These are phyloP conservation scores for Solanum microdontum DNA, from an alignment of 257 asterid species.

Conservation along the genomic window DNA sequence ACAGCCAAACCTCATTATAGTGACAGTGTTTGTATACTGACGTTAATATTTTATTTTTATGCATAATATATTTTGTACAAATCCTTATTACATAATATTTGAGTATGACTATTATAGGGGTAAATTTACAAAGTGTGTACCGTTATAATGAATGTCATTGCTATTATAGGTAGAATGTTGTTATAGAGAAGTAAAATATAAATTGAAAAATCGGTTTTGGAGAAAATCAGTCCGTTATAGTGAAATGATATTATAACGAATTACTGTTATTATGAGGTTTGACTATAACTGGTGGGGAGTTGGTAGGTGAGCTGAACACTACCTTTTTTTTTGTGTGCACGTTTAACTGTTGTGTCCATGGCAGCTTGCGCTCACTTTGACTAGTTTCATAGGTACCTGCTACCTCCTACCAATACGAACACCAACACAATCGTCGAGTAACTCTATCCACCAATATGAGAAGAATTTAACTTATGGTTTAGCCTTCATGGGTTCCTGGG, in stretches of 20 bases:
- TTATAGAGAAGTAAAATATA: not conserved
- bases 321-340: not conserved
- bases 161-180: too few species aligned
- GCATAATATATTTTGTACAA: not conserved
- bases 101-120: not conserved
- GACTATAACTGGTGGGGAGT: conserved; percentile 7
- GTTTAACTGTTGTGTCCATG: not conserved
- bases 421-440: not conserved
- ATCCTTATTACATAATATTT: too few species aligned
- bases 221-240: not conserved
- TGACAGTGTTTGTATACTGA: not conserved
- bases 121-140: not conserved
- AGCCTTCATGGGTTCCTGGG: not conserved
- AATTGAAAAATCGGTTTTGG: not conserved
- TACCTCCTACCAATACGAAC: not conserved
- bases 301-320: not conserved
- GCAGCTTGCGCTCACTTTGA: not conserved
- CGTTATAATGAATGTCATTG: too few species aligned
- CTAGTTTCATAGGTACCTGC: not conserved
- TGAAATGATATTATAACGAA: not conserved
- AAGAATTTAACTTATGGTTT: not conserved
- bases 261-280: not conserved
- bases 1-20: not conserved
- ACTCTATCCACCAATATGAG: not conserved
- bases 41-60: too few species aligned